Evolutionary conservation across 2,329 filamentous ascomycete genomes (phyloP).

Genomic region (Magnaporthiopsis poae): DNA sequence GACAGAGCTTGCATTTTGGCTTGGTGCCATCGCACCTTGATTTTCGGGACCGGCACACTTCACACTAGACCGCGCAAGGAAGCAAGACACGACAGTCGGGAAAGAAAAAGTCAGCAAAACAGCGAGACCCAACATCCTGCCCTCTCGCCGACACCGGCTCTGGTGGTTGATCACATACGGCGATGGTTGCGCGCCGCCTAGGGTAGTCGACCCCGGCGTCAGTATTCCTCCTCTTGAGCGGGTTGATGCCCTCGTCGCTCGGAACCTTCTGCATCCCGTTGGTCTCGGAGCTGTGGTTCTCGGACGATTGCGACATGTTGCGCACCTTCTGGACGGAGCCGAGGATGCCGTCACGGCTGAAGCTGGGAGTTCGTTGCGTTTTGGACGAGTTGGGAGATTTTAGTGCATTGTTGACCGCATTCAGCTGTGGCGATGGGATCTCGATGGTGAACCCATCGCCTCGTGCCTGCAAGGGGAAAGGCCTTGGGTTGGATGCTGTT

Average conservation of each 20-base stretch:
- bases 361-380: constrained; percentile 36
- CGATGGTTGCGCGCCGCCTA: constrained; percentile 54
- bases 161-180: constrained; percentile 35
- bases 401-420: constrained; percentile 31
- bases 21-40: constrained; percentile 70
- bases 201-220: constrained; percentile 55
- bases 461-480: constrained; percentile 35
- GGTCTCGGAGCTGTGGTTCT: constrained; percentile 28
- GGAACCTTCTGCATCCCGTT: constrained; percentile 37
- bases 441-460: constrained; percentile 38
- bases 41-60: constrained; percentile 71
- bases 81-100: background rate
- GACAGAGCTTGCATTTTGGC: constrained; percentile 76
- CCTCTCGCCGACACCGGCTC: too few species aligned
- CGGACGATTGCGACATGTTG: constrained; percentile 46
- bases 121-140: background rate
- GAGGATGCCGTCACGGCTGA: constrained; percentile 46
- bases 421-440: constrained; percentile 35
- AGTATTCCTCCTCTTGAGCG: constrained; percentile 52
- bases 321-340: constrained; percentile 43
- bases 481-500: constrained; percentile 27
- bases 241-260: constrained; percentile 46
- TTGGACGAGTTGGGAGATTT: constrained; percentile 44
- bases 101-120: background rate
- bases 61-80: constrained; percentile 44